phyloP scores from a whole-genome alignment of 495 filamentous ascomycete genomes.

The Aspergillus incahuasiensis region DNA sequence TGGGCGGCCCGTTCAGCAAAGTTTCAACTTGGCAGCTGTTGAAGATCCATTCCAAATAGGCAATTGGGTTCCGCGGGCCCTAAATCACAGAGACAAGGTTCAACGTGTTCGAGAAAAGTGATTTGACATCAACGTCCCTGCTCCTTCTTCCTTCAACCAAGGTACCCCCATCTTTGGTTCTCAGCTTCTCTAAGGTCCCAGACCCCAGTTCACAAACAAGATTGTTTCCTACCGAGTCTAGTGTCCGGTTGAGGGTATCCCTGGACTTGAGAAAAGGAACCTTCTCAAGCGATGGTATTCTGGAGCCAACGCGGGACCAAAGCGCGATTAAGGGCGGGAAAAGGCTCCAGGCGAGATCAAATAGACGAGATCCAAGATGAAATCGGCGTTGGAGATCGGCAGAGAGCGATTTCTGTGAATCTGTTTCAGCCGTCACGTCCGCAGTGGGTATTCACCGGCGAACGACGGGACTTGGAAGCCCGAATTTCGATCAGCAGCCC shows the following conservation, averaged over 20 bases:
- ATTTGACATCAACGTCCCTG: neutral
- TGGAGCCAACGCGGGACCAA: neutral
- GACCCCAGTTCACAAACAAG: neutral
- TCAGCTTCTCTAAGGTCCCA: neutral
- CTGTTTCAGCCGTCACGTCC: neutral
- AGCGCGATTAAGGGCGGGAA: neutral
- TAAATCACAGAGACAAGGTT: neutral
- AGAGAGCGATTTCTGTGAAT: neutral
- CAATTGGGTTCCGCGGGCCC: neutral
- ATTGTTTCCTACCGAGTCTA: neutral
- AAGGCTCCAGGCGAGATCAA: neutral
- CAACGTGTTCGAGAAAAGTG: neutral
- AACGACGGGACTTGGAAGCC: neutral
- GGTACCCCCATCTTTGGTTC: neutral
- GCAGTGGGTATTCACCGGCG: neutral
- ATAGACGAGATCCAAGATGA: neutral
- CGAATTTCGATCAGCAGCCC: neutral
- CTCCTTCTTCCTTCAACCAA: neutral
- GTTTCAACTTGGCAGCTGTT: neutral
- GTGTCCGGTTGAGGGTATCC: neutral
- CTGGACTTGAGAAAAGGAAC: neutral
- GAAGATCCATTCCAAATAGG: neutral
- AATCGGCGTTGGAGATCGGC: neutral
- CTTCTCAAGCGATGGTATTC: too few species aligned
- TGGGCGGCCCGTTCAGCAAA: neutral